Conservation (phyloP, 139 green algal species). For the Haematococcus sp. region DNA sequence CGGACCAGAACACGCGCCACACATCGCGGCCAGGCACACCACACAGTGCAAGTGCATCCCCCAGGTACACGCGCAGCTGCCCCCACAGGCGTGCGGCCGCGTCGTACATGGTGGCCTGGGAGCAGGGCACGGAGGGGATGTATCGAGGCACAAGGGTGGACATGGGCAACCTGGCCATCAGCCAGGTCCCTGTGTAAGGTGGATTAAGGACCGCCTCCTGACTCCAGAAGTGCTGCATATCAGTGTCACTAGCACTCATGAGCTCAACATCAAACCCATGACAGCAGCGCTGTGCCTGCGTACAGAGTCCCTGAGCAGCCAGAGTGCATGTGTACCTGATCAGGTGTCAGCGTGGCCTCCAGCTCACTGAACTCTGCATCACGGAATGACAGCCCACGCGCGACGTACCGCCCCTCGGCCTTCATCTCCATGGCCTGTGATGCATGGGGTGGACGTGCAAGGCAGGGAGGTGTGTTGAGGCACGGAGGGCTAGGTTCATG, state of each 20-base stretch:
- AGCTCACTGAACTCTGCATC: slow-evolving; percentile 80
- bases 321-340: slow-evolving; percentile 28
- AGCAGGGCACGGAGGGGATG: neutral
- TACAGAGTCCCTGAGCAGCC: neutral
- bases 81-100: slow-evolving; percentile 52
- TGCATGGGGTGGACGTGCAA: slow-evolving; percentile 29
- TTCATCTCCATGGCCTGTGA: slow-evolving; percentile 12
- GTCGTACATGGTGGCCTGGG: slow-evolving; percentile 68
- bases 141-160: no score
- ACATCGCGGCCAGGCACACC: slow-evolving; percentile 38
- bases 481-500: neutral
- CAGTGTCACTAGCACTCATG: neutral
- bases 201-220: neutral
- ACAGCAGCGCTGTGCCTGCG: neutral
- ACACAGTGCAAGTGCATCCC: slow-evolving; percentile 39
- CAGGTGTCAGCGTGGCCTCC: slow-evolving; percentile 48
- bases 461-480: slow-evolving; percentile 10
- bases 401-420: slow-evolving; percentile 73
- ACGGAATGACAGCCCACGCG: slow-evolving; percentile 77
- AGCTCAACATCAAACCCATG: neutral
- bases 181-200: no score
- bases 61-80: slow-evolving; percentile 41
- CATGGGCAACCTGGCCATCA: no score
- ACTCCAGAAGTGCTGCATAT: neutral
- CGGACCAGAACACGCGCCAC: slow-evolving; percentile 72